Percentiles rank a stretch among this genome's conserved stretches.
Evolutionary conservation across 116 monocot species (phyloP).

Genomic region (Dioscorea cayenensis): DNA sequence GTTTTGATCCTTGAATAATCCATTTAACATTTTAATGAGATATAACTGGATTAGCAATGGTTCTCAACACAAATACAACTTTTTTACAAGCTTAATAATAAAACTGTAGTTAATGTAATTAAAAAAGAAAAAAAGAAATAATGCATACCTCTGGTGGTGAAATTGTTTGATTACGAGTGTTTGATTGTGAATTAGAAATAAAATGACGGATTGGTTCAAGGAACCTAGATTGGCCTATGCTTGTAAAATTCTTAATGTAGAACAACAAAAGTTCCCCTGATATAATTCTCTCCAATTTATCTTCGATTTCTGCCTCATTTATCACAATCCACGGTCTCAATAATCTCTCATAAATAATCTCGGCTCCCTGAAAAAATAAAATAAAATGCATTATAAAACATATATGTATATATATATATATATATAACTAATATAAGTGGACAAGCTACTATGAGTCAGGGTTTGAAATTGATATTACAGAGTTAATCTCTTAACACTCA

Average conservation of each 20-base stretch:
- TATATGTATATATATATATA: too few relatives aligned
- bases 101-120: background rate
- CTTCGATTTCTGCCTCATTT: constrained; percentile 26
- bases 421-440: too few relatives aligned
- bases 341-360: constrained; percentile 18
- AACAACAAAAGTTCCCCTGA: constrained; percentile 18
- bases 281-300: constrained; percentile 16
- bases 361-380: constrained; percentile 17
- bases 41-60: too few relatives aligned
- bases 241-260: constrained; percentile 29
- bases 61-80: background rate
- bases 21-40: too few relatives aligned
- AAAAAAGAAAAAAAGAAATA: background rate
- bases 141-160: background rate
- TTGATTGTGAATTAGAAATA: background rate
- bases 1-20: too few relatives aligned
- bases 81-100: too few relatives aligned
- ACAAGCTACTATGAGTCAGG: too few relatives aligned
- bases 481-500: too few relatives aligned
- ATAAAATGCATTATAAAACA: background rate
- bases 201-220: constrained; percentile 20
- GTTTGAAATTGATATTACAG: too few relatives aligned
- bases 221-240: constrained; percentile 29
- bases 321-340: constrained; percentile 24
- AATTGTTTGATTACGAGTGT: background rate